A percentile compares a stretch with the other conserved stretches of the same genome.
Evolutionary conservation across 306 rosid species (phyloP).

Genomic region (Ammopiptanthus mongolicus): DNA sequence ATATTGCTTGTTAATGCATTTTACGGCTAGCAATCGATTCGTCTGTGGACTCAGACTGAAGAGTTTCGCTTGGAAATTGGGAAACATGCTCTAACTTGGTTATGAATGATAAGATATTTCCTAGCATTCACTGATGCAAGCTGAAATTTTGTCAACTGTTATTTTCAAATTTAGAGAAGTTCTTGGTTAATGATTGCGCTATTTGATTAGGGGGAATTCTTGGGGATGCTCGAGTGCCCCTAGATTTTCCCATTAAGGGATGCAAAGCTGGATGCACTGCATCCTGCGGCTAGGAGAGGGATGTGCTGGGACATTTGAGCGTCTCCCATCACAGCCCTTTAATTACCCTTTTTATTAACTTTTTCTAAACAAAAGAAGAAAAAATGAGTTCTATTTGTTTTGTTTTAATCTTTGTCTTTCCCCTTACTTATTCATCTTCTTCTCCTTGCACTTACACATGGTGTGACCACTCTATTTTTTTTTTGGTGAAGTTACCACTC

Average conservation of each 20-base stretch:
- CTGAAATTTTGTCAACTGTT: background rate
- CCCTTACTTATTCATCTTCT: background rate
- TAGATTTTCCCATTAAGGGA: background rate
- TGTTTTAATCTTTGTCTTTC: background rate
- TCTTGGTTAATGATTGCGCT: background rate
- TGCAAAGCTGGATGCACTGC: background rate
- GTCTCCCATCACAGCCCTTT: background rate
- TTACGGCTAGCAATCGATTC: background rate
- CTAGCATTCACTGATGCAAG: background rate
- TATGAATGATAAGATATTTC: background rate
- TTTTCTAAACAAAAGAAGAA: background rate
- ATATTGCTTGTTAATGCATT: conserved; percentile 15
- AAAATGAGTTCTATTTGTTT: background rate
- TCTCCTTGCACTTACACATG: background rate
- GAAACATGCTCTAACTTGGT: background rate
- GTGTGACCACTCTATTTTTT: background rate
- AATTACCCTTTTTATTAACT: background rate
- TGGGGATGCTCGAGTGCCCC: background rate
- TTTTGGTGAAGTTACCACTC: background rate
- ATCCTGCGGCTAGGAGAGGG: background rate
- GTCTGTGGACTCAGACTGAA: background rate
- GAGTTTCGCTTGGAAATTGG: background rate
- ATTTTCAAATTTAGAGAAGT: background rate
- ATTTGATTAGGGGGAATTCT: background rate
- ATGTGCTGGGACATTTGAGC: background rate